These are phyloP conservation scores for Hymenoscyphus fructigenus DNA, from an alignment of 2,329 filamentous ascomycete species.

Conservation along the genomic window DNA sequence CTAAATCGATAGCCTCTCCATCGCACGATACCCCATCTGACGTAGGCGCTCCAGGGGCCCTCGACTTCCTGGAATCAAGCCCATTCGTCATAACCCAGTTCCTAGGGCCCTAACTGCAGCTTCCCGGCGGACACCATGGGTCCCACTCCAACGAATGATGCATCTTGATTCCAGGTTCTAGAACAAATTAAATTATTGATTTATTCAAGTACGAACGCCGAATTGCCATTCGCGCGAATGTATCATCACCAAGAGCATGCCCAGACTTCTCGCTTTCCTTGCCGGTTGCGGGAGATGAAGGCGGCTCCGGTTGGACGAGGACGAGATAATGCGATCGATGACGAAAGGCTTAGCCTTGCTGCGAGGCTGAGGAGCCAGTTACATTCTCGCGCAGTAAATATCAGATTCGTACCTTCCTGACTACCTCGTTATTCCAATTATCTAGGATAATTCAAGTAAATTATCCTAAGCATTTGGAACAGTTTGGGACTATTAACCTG, in stretches of 20 bases:
- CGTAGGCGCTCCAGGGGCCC: not conserved
- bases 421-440: too few species aligned
- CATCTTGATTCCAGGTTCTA: not conserved
- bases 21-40: not conserved
- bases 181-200: not conserved
- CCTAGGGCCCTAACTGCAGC: not conserved
- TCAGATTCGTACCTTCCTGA: too few species aligned
- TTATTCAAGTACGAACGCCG: not conserved
- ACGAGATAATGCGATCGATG: not conserved
- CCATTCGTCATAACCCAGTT: conserved; percentile 2
- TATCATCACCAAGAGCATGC: not conserved
- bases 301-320: not conserved
- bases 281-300: not conserved
- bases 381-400: too few species aligned
- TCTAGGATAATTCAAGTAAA: too few species aligned
- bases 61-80: not conserved
- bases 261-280: not conserved
- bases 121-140: not conserved
- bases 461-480: too few species aligned
- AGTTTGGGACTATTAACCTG: too few species aligned
- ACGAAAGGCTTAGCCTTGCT: not conserved
- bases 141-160: not conserved
- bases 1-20: not conserved
- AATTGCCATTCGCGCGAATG: not conserved
- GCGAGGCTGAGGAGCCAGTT: not conserved